Base-by-base conservation (phyloP, 257 asterid genomes). In the Scutellaria galericulata region DNA sequence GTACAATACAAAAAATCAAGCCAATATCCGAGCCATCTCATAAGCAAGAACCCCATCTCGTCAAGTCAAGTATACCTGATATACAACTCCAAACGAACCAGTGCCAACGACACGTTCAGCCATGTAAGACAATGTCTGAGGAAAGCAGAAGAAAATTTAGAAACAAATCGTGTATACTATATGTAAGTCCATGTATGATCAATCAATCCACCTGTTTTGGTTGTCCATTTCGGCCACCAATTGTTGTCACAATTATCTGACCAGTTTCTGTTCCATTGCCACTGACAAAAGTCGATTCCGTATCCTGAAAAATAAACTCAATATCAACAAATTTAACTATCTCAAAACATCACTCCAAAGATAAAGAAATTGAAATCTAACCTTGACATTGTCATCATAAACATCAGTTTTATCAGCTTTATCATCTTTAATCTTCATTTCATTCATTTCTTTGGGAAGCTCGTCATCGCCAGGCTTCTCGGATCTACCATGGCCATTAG, bases 241-340 rank as follows among this genome's bases (percentile, higher is more conserved):
- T 9, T 22, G 96, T 81, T 55, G 97, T 90, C 75, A 87, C 96
- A 14, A 87, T 86, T 71, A 92, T 82, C 86, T 92, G 95, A 60
- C 98, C 98, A 37, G 98, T 71, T 85, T 95, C 99, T 18, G 96
- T 85, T 72, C 98, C 96, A 0, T 82, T 82, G 60, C 92, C 92
- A 64, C 87, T 86, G 55, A 94, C 88, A 78, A 93, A 85, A 0
- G 85, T 59, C 27, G 96, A 87, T 68, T 89, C 98, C 80, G 70
- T 73, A 76, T 86, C 96, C 97, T 91, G 78, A 52, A 64, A 64
- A 1, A 37, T 0, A 42, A 67, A 11, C 14, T 39, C 70, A 9
- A 59, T 40, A 71, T 80, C 65, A 80, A 37, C 27, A 66, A 42
- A 65, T 50, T 45, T n/a, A 47, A 42, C 54, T 14, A 39, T 42